These are phyloP conservation scores for Gossypium trilobum DNA, from an alignment of 441 rosid species.

Conservation along the genomic window DNA sequence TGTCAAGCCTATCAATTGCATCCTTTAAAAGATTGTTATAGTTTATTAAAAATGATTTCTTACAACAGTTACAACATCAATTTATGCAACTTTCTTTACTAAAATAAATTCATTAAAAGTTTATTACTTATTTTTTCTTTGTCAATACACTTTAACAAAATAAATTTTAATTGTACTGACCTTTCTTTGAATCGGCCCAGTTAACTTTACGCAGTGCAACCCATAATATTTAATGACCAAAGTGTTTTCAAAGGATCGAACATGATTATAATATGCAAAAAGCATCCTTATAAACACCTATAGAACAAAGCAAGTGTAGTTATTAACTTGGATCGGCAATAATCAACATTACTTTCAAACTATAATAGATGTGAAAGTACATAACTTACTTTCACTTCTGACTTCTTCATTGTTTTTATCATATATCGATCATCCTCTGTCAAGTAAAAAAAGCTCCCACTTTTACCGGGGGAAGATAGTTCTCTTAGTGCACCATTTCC, in stretches of 20 bases:
- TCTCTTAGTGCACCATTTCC: conserved; percentile 67
- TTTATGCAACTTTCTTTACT: not conserved
- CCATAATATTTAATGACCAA: conserved; percentile 54
- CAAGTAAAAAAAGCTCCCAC: conserved; percentile 65
- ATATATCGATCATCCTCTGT: conserved; percentile 43
- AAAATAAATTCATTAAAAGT: not conserved
- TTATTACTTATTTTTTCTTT: not conserved
- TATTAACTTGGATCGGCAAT: not conserved
- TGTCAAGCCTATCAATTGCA: not conserved
- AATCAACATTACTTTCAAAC: not conserved
- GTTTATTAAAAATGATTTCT: no score
- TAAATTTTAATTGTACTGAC: conserved; percentile 15
- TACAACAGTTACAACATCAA: not conserved
- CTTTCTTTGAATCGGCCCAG: conserved; percentile 55
- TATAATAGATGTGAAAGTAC: not conserved
- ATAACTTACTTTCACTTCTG: conserved; percentile 50
- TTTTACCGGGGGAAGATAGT: conserved; percentile 78
- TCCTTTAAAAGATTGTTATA: not conserved
- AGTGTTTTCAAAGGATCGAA: conserved; percentile 55
- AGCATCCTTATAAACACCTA: conserved; percentile 68
- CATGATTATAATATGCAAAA: conserved; percentile 55
- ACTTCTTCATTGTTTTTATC: conserved; percentile 55
- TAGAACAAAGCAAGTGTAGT: not conserved
- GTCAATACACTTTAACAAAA: no score
- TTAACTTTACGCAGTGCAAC: conserved; percentile 53